Conservation (phyloP, 495 filamentous ascomycete genomes). For the Penicillium verhagenii region DNA sequence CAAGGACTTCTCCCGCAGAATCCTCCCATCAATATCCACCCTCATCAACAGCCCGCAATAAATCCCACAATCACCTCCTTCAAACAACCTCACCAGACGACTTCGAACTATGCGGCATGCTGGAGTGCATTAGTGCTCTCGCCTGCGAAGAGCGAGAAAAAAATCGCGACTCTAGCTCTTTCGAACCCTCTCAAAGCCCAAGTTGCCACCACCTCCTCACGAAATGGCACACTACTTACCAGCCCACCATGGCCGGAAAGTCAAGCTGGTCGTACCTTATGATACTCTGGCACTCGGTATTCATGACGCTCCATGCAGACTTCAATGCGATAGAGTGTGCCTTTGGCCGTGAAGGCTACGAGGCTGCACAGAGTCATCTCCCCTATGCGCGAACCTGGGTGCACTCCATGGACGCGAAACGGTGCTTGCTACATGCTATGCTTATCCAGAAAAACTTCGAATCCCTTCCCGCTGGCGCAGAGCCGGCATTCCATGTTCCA, state of each 20-base stretch:
- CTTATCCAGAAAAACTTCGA: constrained; percentile 19
- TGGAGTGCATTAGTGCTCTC: constrained; percentile 15
- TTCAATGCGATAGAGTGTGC: constrained; percentile 28
- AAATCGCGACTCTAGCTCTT: background rate
- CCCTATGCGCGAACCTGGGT: constrained; percentile 13
- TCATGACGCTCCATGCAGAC: constrained; percentile 27
- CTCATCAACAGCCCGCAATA: background rate
- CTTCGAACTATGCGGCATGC: constrained; percentile 12
- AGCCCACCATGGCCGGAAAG: background rate
- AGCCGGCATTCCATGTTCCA: constrained; percentile 22
- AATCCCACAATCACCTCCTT: background rate
- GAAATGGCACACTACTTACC: constrained; percentile 13
- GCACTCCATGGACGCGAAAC: constrained; percentile 10
- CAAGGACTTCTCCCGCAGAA: background rate
- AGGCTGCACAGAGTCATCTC: background rate
- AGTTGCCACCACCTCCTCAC: constrained; percentile 5
- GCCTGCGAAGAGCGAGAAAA: constrained; percentile 4
- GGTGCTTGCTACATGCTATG: constrained; percentile 17
- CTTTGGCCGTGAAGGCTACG: constrained; percentile 21
- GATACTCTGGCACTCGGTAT: constrained; percentile 33
- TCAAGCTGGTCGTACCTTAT: constrained; percentile 18
- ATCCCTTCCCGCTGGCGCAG: constrained; percentile 11
- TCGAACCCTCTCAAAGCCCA: background rate
- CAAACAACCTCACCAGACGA: background rate
- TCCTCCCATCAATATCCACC: background rate